Evolutionary conservation across 106 monocot genomes (phyloP), one percentile per base, ranked within the genome.

Genomic region (Triglochin maritima): DNA sequence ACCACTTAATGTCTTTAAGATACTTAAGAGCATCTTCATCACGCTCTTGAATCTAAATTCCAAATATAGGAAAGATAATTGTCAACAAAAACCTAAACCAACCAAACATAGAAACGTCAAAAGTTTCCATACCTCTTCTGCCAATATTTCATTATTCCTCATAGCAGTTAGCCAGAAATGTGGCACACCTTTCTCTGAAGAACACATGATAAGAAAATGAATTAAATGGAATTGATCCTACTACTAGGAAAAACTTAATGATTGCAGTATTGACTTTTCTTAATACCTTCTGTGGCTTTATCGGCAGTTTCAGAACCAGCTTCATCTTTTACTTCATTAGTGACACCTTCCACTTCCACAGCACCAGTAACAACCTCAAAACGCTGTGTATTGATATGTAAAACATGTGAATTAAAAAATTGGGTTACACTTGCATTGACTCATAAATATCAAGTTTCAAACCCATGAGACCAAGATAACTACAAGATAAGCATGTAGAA

Each of bases 1-100:
- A 64, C 69, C 76, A 76, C 57, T 76, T 76, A 12, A 76, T 76
- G 46, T 76, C 76, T 57, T 64, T 70, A 49, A 76, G 69, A 29
- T 56, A 70, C 14, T 62, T 70, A 2, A 76, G 70, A 42, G 70
- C 76, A 29, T 17, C 69, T 70, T 70, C 69, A 76, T 76, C 76
- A 44, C 70, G 76, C 57, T 76, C 70, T 62, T 53, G 54, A 44
- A 76, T 76, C 76, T 76, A 13, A 50, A 46, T 14, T 42, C 11
- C 9, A 59, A 74, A 58, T 5, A 58, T 5, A 58, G 16, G n/a
- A 16, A 11, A 12, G 8, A 58, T 2, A 5, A n/a, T 60, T 2
- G 16, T n/a, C 3, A 15, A 59, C 47, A 7, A 7, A 7, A 17
- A 29, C 15, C 11, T 10, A 44, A 4, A 60, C 11, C 29, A 29